Percentiles rank a stretch among this genome's conserved stretches.
phyloP scores from a whole-genome alignment of 1,284 basidiomycete genomes.

The Ceratobasidium papillatum region DNA sequence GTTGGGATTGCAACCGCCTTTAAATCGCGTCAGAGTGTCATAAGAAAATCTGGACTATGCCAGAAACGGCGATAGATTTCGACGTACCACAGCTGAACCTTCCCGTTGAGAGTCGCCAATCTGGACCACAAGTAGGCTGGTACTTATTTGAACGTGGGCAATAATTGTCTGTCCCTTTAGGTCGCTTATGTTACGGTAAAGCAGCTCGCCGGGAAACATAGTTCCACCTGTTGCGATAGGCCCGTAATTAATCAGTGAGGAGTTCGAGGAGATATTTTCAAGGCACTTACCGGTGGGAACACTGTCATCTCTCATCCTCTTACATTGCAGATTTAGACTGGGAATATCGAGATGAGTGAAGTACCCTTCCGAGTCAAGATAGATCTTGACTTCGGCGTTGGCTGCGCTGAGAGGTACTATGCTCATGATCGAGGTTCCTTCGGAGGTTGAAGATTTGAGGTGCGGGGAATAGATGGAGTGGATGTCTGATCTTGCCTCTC shows the following conservation, averaged over 20 bases:
- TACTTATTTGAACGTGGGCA: neutral
- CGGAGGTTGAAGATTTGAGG: neutral
- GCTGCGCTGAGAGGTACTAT: neutral
- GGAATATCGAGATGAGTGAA: neutral
- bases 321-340: neutral
- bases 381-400: no score
- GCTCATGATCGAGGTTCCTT: neutral
- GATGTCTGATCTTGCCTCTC: neutral
- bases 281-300: neutral
- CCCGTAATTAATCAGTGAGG: neutral
- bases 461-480: neutral
- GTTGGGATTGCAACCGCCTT: neutral
- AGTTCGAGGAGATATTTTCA: neutral
- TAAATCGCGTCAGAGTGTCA: neutral
- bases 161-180: neutral
- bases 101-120: neutral
- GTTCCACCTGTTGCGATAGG: neutral
- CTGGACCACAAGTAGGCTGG: neutral
- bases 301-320: neutral
- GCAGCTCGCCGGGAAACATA: neutral
- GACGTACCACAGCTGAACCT: neutral
- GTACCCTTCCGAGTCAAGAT: no score
- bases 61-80: neutral
- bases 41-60: neutral
- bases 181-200: neutral